Base-by-base conservation (phyloP, 441 rosid genomes). In the Populus trichocarpa region DNA sequence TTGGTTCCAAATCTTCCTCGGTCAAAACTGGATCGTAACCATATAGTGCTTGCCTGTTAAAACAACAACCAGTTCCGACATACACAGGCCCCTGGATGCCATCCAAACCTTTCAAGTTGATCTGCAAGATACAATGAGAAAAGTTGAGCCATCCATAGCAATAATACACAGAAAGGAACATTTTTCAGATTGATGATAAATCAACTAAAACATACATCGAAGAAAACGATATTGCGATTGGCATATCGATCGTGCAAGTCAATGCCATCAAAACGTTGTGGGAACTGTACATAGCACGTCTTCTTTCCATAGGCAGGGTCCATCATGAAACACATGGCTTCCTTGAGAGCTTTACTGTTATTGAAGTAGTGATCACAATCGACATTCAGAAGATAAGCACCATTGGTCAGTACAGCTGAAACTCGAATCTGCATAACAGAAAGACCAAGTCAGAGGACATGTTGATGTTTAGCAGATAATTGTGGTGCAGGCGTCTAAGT, bases 281-380 rank as follows among this genome's bases (percentile, higher is more conserved):
- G 99, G 83, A 96, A 96, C 85, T 96, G 99, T 22, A 96, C 95
- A 83, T 96, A 96, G 90, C 99, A 96, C 38, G 97, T 92, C 83
- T 95, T 95, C 90, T 84, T 95, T 81, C 98, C 97, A 74, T 65
- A 59, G 66, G 76, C 86, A 30, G 99, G 97, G 83, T 95, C 99
- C 99, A 95, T 95, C 95, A 95, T 80, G 92, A 95, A 95, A 81
- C 99, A 95, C 99, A 95, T 95, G 77, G 99, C 99, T 87, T 95
- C 99, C 83, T 87, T 95, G 73, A 95, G 88, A 87, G 99, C 99
- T 86, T 95, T 95, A 77, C 99, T 90, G 87, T 92, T 95, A 76
- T 95, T 95, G 86, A 95, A 95, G 95, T 95, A 95, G 89, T 95
- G 99, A 90, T 95, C 99, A 90, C 99, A 95, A 82, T 95, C 99